phyloP scores from a whole-genome alignment of 2,329 filamentous ascomycete species.

The Arthrobotrys pseudoclavata region DNA sequence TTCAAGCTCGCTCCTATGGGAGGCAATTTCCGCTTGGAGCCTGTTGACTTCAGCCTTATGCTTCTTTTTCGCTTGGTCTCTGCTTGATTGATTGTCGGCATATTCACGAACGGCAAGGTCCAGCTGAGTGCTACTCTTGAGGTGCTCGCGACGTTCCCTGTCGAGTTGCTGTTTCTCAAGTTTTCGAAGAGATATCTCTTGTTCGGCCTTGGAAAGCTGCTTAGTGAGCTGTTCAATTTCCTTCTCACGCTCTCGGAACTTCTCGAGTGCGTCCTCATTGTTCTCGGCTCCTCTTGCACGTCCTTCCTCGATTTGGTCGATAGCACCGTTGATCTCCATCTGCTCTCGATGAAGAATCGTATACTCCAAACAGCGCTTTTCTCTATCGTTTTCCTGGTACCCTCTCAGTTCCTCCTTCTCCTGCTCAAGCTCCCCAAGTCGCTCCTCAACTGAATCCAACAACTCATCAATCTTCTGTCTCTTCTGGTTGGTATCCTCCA shows the following conservation, averaged over 20 bases:
- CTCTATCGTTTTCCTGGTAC: constrained; percentile 94
- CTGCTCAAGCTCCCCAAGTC: constrained; percentile 89
- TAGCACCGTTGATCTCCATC: constrained; percentile 78
- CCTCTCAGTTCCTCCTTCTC: constrained; percentile 95
- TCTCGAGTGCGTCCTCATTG: constrained; percentile 82
- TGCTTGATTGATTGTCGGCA: constrained; percentile 82
- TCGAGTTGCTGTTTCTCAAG: constrained; percentile 90
- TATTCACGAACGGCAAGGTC: constrained; percentile 87
- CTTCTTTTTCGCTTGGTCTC: constrained; percentile 78
- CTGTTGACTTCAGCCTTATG: constrained; percentile 79
- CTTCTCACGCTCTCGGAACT: constrained; percentile 83
- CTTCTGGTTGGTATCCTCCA: constrained; percentile 96
- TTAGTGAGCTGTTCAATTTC: constrained; percentile 79
- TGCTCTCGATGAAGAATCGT: constrained; percentile 94
- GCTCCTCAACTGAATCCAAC: constrained; percentile 90
- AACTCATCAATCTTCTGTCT: constrained; percentile 93
- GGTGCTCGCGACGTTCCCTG: constrained; percentile 85
- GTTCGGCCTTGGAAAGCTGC: constrained; percentile 82
- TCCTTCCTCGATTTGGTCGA: constrained; percentile 85
- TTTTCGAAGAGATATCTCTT: constrained; percentile 84
- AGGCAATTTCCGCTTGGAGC: constrained; percentile 79
- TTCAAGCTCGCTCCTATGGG: constrained; percentile 81
- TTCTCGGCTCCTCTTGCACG: constrained; percentile 86
- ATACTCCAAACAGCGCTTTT: constrained; percentile 92
- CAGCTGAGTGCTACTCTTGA: constrained; percentile 83